phyloP scores from a whole-genome alignment of 2,329 filamentous ascomycete species.

The Alternaria sp. region DNA sequence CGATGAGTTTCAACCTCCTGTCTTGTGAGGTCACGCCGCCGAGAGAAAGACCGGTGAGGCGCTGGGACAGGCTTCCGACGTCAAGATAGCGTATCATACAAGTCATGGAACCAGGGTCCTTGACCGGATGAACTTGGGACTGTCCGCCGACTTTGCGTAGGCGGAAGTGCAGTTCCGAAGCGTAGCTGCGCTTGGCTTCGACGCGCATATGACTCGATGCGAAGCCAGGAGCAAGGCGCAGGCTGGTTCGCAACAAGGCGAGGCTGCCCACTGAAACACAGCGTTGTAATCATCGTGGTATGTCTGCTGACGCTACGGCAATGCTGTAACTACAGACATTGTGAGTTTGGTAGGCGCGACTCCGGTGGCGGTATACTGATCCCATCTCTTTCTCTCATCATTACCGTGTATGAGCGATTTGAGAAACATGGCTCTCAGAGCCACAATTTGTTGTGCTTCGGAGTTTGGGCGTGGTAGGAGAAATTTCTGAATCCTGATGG shows the following conservation, averaged over 20 bases:
- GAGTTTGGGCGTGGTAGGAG: background rate
- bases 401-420: background rate
- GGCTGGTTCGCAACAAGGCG: background rate
- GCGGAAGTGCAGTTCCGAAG: slow-evolving; percentile 10
- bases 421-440: background rate
- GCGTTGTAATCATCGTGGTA: background rate
- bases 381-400: background rate
- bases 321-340: background rate
- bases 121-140: slow-evolving; percentile 6
- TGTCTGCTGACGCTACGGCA: background rate
- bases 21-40: slow-evolving; percentile 14
- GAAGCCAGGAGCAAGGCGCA: background rate
- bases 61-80: slow-evolving; percentile 12
- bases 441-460: background rate
- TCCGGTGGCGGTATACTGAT: background rate
- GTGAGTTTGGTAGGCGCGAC: background rate
- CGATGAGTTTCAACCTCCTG: slow-evolving; percentile 21
- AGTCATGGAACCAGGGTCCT: background rate
- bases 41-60: slow-evolving; percentile 8
- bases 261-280: background rate
- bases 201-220: slow-evolving; percentile 6
- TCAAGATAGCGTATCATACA: slow-evolving; percentile 3
- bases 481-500: background rate
- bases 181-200: slow-evolving; percentile 2
- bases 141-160: slow-evolving; percentile 1